Conservation (phyloP, 1,284 basidiomycete species). For the Phellinidium pouzarii region DNA sequence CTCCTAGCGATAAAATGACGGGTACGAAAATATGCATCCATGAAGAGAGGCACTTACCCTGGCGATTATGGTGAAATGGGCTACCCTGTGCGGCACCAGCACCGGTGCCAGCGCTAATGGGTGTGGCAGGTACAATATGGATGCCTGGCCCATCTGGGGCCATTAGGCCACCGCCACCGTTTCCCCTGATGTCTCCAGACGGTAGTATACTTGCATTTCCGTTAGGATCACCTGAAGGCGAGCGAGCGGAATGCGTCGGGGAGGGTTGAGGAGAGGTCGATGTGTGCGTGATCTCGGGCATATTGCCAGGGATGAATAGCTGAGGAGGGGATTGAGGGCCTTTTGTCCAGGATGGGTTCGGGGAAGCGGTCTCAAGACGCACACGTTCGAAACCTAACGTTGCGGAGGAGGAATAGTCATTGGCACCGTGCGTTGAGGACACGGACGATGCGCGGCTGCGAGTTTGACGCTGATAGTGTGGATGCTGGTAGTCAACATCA, state of each 20-base stretch:
- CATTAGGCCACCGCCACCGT: conserved; percentile 32
- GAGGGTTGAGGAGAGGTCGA: conserved; percentile 7
- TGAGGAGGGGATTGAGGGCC: conserved; percentile 61
- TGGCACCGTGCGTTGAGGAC: conserved; percentile 43
- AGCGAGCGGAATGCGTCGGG: conserved; percentile 18
- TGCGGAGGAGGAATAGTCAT: conserved; percentile 33
- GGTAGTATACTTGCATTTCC: conserved; percentile 29
- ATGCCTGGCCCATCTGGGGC: conserved; percentile 47
- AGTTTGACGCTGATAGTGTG: conserved; percentile 30
- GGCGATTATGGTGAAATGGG: conserved; percentile 38
- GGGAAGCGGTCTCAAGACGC: conserved; percentile 20
- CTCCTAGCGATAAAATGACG: not conserved
- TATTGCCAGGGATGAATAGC: conserved; percentile 53
- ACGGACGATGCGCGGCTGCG: conserved; percentile 58
- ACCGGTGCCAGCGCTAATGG: conserved; percentile 50
- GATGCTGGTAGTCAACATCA: conserved; percentile 28
- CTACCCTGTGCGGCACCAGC: conserved; percentile 28
- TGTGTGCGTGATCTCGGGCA: conserved; percentile 17
- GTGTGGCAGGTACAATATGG: conserved; percentile 77
- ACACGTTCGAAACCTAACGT: conserved; percentile 29
- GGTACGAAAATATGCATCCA: not conserved
- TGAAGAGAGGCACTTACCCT: conserved; percentile 39
- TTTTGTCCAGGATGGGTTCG: conserved; percentile 48
- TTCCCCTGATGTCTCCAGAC: not conserved
- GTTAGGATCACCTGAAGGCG: conserved; percentile 26